These are phyloP conservation scores for Saturnispora galanensis DNA, from an alignment of 805 yeast genomes.

Conservation along the genomic window DNA sequence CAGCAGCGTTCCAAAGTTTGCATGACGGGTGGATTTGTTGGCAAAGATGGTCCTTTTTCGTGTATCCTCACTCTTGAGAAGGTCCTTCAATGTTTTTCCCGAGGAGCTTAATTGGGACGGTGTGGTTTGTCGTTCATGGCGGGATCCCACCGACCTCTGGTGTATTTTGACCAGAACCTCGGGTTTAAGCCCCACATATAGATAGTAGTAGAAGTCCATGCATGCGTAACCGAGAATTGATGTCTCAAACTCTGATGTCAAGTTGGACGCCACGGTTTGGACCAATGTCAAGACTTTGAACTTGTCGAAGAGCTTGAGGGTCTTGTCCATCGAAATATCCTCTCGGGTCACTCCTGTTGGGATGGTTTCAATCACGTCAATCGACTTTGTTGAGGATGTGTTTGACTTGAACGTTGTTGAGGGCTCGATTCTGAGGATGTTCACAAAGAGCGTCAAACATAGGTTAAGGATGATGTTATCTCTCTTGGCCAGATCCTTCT, in stretches of 20 bases:
- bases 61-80: slow-evolving; percentile 53
- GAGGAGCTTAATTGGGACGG: slow-evolving; percentile 1
- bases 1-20: slow-evolving; percentile 80
- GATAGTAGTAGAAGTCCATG: slow-evolving; percentile 58
- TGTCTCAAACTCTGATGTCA: slow-evolving; percentile 55
- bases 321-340: slow-evolving; percentile 57
- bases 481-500: slow-evolving; percentile 49
- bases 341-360: slow-evolving; percentile 51
- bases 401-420: slow-evolving; percentile 31
- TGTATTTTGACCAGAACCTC: slow-evolving; percentile 14
- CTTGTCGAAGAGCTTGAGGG: slow-evolving; percentile 47
- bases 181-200: slow-evolving; percentile 48
- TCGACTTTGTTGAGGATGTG: slow-evolving; percentile 12
- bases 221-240: slow-evolving; percentile 50
- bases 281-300: slow-evolving; percentile 69
- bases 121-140: background rate
- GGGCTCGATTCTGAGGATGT: slow-evolving; percentile 70
- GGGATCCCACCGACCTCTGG: background rate
- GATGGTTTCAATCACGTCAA: slow-evolving; percentile 29
- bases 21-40: slow-evolving; percentile 47
- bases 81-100: slow-evolving; percentile 32
- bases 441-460: slow-evolving; percentile 65
- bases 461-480: slow-evolving; percentile 68
- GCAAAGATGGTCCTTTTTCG: slow-evolving; percentile 28
- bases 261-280: slow-evolving; percentile 56